These are phyloP conservation scores for Moricandia moricandioides DNA, from an alignment of 345 rosid species.

Conservation along the genomic window DNA sequence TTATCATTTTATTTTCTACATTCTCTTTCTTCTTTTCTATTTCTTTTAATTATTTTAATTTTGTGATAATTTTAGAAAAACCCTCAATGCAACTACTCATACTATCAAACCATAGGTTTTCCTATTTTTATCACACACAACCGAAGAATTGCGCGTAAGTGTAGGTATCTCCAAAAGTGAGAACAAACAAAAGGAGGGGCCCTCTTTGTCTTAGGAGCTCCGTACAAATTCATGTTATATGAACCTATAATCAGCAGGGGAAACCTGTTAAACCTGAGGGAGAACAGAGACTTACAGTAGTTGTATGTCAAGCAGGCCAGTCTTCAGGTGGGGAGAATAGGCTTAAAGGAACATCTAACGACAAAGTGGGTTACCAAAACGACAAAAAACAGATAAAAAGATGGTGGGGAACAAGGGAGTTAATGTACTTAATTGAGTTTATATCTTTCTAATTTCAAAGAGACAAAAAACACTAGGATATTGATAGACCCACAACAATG, in stretches of 20 bases:
- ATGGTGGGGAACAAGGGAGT: conserved; percentile 41
- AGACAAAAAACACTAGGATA: conserved; percentile 42
- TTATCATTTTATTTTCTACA: no score
- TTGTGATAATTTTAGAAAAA: no score
- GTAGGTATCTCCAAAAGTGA: background rate
- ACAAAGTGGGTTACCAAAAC: conserved; percentile 58
- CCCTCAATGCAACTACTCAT: background rate
- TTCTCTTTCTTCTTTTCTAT: no score
- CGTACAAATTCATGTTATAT: background rate
- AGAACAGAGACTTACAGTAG: background rate
- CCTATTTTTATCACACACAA: conserved; percentile 23
- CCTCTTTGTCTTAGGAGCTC: background rate
- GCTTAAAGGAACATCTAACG: conserved; percentile 49
- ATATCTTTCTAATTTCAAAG: conserved; percentile 23
- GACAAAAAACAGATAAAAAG: conserved; percentile 42
- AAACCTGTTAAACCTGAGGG: background rate
- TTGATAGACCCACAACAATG: conserved; percentile 57
- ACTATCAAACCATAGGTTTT: conserved; percentile 28
- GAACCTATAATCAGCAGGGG: background rate
- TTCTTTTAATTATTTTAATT: no score
- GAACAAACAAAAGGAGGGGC: background rate
- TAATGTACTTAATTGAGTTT: conserved; percentile 2
- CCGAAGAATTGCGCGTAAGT: conserved; percentile 1
- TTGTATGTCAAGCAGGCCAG: background rate
- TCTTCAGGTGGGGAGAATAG: conserved; percentile 42